phyloP scores from a whole-genome alignment of 345 rosid genomes.

The Lumnitzera littorea region DNA sequence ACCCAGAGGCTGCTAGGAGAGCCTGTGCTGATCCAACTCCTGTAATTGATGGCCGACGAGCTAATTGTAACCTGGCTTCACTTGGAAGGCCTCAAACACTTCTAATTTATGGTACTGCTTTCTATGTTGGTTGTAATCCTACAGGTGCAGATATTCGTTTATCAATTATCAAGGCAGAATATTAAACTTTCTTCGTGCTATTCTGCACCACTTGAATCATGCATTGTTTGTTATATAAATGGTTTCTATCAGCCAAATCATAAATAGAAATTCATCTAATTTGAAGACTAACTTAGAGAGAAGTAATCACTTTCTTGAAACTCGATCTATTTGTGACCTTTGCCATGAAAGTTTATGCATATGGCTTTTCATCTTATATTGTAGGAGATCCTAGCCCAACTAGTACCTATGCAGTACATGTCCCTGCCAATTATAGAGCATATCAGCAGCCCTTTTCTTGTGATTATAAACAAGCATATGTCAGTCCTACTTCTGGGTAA shows the following conservation, averaged over 20 bases:
- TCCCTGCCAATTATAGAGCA: conserved; percentile 59
- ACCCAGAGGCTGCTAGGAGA: conserved; percentile 90
- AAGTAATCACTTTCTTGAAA: neutral
- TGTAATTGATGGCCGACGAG: conserved; percentile 86
- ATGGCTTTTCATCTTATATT: conserved; percentile 3
- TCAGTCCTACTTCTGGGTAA: conserved; percentile 84
- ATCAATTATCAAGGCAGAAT: neutral
- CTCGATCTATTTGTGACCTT: neutral
- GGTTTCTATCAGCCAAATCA: too few relatives aligned
- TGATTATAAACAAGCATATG: conserved; percentile 64
- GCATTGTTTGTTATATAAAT: too few relatives aligned
- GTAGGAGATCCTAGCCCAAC: conserved; percentile 68
- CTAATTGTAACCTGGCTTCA: conserved; percentile 94
- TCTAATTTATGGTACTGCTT: conserved; percentile 41
- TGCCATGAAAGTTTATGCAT: neutral
- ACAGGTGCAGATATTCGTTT: conserved; percentile 1
- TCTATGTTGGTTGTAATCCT: conserved; percentile 29
- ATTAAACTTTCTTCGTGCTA: too few relatives aligned
- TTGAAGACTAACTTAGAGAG: neutral
- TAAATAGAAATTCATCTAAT: too few relatives aligned
- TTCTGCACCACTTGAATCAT: too few relatives aligned
- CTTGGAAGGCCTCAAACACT: conserved; percentile 77
- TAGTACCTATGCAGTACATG: conserved; percentile 40
- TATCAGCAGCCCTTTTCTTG: conserved; percentile 70
- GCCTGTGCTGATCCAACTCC: conserved; percentile 90